phyloP scores from a whole-genome alignment of 352 stramenopile species.

The Phytopythium ostracodes region DNA sequence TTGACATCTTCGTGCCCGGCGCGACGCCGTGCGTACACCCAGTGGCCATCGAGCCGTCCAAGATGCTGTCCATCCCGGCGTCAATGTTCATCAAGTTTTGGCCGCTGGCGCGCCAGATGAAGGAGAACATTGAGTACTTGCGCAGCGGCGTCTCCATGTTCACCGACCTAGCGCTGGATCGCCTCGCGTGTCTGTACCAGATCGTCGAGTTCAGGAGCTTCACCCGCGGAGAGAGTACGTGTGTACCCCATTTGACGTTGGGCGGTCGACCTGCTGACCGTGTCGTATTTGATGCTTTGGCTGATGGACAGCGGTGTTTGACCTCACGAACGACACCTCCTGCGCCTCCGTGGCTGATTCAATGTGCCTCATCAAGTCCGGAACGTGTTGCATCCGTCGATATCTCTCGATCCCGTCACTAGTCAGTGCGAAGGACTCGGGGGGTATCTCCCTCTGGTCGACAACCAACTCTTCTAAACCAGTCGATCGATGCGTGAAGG shows the following conservation, averaged over 20 bases:
- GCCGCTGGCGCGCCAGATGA: constrained; percentile 26
- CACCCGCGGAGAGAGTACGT: constrained; percentile 39
- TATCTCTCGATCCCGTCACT: constrained; percentile 9
- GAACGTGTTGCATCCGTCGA: constrained; percentile 43
- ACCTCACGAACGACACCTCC: constrained; percentile 2
- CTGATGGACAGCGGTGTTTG: constrained; percentile 16
- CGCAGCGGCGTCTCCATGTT: constrained; percentile 38
- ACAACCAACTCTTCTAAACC: neutral
- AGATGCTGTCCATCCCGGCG: constrained; percentile 48
- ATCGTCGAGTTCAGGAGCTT: constrained; percentile 41
- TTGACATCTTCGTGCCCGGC: constrained; percentile 50
- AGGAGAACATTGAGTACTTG: constrained; percentile 45
- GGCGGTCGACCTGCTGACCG: neutral
- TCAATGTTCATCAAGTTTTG: constrained; percentile 44
- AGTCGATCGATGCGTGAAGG: neutral
- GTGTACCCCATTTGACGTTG: neutral
- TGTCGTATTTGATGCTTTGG: constrained; percentile 23
- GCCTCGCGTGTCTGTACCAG: constrained; percentile 54
- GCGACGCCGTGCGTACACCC: constrained; percentile 28
- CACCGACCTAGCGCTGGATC: constrained; percentile 40
- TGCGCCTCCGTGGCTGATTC: constrained; percentile 6
- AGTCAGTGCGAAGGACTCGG: neutral
- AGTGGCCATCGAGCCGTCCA: constrained; percentile 40
- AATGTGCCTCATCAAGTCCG: constrained; percentile 49
- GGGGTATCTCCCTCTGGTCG: neutral